Evolutionary conservation across 2,329 filamentous ascomycete genomes (phyloP), one percentile per base, ranked within the genome.

Genomic region (Aspergillus melleus): DNA sequence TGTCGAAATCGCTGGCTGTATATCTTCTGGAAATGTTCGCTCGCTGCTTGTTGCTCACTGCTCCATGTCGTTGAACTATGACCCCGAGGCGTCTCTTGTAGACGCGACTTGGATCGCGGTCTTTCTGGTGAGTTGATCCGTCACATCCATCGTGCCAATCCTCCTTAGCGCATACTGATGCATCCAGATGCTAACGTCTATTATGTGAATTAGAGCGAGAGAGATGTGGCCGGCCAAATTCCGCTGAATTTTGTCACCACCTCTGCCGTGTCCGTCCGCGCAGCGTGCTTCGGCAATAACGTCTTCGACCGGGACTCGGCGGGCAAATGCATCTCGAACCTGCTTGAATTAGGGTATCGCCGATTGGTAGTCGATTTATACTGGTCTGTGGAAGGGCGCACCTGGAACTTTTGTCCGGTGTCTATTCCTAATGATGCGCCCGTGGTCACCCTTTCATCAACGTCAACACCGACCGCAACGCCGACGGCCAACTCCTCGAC

Each of bases 321-420:
- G 16, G 76, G 77, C 42, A 80, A 77, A 70, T 90, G 87, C 72
- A 75, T 89, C 39, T 88, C 86, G 4, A 88, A 88, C 70, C 77
- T 90, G 1, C 75, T 90, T 29, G 81, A 82, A 0, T 74, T 82
- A n/a, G 85, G 85, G 5, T 88, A 86, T 66, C 79, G 81, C 44
- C 79, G 83, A 49, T 79, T 88, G 50, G 74, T 83, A 49, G 72
- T 88, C 29, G 87, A 90, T 70, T 66, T 88, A 12, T 89, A 87
- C 67, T 90, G 87, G 87, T 86, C 88, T 63, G 68, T 79, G 24
- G 77, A 74, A 30, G 78, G 81, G 29, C 73, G 73, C 32, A 69
- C 78, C 46, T 89, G 87, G 85, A 84, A 79, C 53, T 79, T 89
- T 19, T 90, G 87, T 69, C 87, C 87, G 0, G 84, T 84, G 2